Percentiles rank a stretch among this genome's conserved stretches.
Conservation (phyloP, 106 monocot genomes). For the Allium fistulosum region DNA sequence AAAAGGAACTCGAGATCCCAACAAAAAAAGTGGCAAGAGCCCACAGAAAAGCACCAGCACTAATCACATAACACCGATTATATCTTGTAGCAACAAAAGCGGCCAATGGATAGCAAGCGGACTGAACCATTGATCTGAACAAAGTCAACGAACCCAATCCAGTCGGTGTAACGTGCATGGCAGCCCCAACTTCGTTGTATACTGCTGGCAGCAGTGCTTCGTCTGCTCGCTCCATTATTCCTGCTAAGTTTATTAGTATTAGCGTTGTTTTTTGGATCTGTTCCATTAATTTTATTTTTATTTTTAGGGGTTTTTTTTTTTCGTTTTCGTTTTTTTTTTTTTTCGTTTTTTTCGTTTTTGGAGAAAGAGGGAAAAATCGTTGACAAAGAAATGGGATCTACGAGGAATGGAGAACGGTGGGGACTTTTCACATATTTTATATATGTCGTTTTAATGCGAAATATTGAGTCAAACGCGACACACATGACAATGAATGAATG, state of each 20-base stretch:
- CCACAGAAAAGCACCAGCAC: constrained; percentile 88
- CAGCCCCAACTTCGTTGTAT: constrained; percentile 77
- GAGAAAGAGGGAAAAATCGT: not conserved
- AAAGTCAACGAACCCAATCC: constrained; percentile 79
- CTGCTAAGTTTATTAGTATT: constrained; percentile 66
- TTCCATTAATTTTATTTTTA: not conserved
- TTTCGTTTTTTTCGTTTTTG: not conserved
- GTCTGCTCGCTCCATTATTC: constrained; percentile 90
- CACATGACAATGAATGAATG: too few species aligned
- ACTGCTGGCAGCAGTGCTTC: constrained; percentile 87
- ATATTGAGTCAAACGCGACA: too few species aligned
- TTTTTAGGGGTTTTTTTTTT: not conserved
- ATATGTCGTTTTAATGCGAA: too few species aligned
- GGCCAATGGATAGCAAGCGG: constrained; percentile 79
- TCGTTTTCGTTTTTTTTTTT: not conserved
- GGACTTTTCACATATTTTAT: too few species aligned
- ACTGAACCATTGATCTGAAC: constrained; percentile 74
- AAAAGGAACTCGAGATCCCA: constrained; percentile 63
- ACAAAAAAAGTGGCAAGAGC: constrained; percentile 90
- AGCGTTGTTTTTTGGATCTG: constrained; percentile 36
- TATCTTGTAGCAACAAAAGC: constrained; percentile 62
- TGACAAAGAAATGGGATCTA: too few species aligned
- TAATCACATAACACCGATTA: constrained; percentile 70
- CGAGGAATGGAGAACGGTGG: too few species aligned
- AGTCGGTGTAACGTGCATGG: constrained; percentile 47